These are phyloP conservation scores for Trichoderma koningii DNA, from an alignment of 2,329 filamentous ascomycete species.

Conservation along the genomic window DNA sequence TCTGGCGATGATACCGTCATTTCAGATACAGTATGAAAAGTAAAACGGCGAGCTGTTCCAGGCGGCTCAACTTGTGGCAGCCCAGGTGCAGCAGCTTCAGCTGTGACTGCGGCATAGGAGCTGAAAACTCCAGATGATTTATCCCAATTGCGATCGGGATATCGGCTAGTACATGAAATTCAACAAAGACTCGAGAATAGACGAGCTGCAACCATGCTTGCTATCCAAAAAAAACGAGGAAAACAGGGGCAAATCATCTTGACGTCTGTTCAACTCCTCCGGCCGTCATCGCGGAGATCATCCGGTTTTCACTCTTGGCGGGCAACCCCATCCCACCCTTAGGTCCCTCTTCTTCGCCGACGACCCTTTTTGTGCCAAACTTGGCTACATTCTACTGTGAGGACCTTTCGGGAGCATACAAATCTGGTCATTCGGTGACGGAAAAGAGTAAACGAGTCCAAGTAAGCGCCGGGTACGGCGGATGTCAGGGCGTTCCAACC, in stretches of 20 bases:
- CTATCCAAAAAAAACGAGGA: background rate
- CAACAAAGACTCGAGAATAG: background rate
- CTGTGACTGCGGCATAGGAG: background rate
- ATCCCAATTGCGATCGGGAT: too few species aligned
- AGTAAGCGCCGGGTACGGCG: conserved; percentile 10
- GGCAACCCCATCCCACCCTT: background rate
- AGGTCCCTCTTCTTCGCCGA: conserved; percentile 2
- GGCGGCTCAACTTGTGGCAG: background rate
- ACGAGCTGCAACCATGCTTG: background rate
- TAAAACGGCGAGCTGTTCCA: background rate
- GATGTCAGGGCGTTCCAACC: conserved; percentile 1
- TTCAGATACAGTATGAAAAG: background rate
- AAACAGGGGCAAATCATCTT: background rate
- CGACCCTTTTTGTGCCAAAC: background rate
- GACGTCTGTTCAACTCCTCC: background rate
- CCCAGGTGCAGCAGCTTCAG: background rate
- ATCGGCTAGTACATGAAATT: too few species aligned
- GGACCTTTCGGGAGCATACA: background rate
- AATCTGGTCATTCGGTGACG: background rate
- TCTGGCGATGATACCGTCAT: background rate
- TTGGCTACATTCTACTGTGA: background rate
- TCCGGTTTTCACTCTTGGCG: background rate
- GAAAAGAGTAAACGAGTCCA: background rate
- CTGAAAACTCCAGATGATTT: background rate
- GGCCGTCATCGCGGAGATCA: conserved; percentile 17